Evolutionary conservation across 2,329 filamentous ascomycete genomes (phyloP), one percentile per base, ranked within the genome.

Genomic region (Aspergillus brunneoviolaceus): DNA sequence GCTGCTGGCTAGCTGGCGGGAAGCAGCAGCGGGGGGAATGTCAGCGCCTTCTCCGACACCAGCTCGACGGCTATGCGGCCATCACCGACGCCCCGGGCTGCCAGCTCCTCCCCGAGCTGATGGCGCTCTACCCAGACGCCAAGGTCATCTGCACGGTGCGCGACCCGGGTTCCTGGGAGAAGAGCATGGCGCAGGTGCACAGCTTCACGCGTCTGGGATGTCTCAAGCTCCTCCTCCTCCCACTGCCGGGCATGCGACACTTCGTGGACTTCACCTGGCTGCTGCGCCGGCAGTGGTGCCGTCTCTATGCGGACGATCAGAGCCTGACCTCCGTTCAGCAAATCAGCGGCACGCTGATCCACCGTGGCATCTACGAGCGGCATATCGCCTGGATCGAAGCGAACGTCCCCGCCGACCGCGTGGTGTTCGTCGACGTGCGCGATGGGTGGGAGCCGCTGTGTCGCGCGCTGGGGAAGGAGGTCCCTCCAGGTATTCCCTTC

Each of bases 361-460:
- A n/a, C 6, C 14, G 16, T 2, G 39, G 39, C 16, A 7, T 65
- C 0, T 70, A 69, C 60, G 39, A 49, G 10, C 58, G 57, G 0
- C 69, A 72, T 68, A 59, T 71, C 19, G 60, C 51, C 7, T 71
- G 70, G 70, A 35, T 72, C 50, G 65, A 67, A 42, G 58, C 66
- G 23, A 58, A 67, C 19, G 69, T 72, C 0, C 69, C 73, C 1
- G 69, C 70, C 50, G 69, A 74, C 47, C 69, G 67, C 14, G 54
- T 77, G 65, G 67, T 76, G 48, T 75, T 78, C 63, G 75, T 73
- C 56, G 69, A 74, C 59, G 70, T 76, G 0, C 67, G 73, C 53
- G 76, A 82, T 53, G 80, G 78, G 0, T 83, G 80, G 80, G 74
- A 65, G 35, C 77, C 79, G 5, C 67, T 84, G 35, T 83, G 80